Conservation (phyloP, 179 eudicot species). For the Patellifolia procumbens region DNA sequence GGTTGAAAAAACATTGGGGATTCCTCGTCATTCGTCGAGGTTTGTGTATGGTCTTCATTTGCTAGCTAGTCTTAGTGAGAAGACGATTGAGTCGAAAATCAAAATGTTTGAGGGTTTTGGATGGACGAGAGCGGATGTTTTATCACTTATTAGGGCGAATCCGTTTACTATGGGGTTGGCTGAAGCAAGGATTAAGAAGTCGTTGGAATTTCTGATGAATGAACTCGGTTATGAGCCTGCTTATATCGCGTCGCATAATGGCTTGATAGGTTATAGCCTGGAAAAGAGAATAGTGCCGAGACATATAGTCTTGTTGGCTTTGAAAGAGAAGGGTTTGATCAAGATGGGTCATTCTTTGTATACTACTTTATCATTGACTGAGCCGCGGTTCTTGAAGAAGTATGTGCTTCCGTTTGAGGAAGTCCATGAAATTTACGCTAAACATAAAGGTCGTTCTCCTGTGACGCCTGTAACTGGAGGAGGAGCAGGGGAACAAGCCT, state of each 20-base stretch:
- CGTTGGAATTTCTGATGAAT: constrained; percentile 26
- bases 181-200: constrained; percentile 9
- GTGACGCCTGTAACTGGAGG: background rate
- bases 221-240: constrained; percentile 30
- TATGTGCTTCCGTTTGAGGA: constrained; percentile 28
- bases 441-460: background rate
- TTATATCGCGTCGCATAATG: background rate
- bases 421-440: constrained; percentile 19
- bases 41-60: constrained; percentile 31
- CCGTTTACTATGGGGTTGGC: constrained; percentile 21
- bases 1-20: constrained; percentile 29
- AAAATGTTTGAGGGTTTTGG: constrained; percentile 34
- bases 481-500: background rate
- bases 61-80: background rate
- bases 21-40: constrained; percentile 16
- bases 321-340: constrained; percentile 23
- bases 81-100: constrained; percentile 19
- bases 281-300: constrained; percentile 39
- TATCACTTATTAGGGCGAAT: constrained; percentile 10
- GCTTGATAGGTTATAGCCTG: constrained; percentile 23
- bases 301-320: constrained; percentile 5
- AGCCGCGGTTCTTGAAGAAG: constrained; percentile 17
- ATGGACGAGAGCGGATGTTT: constrained; percentile 25
- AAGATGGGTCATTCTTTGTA: background rate
- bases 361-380: background rate